Conservation (phyloP, 225 moss, liverwort and hornwort species). For the Straminergon stramineum region DNA sequence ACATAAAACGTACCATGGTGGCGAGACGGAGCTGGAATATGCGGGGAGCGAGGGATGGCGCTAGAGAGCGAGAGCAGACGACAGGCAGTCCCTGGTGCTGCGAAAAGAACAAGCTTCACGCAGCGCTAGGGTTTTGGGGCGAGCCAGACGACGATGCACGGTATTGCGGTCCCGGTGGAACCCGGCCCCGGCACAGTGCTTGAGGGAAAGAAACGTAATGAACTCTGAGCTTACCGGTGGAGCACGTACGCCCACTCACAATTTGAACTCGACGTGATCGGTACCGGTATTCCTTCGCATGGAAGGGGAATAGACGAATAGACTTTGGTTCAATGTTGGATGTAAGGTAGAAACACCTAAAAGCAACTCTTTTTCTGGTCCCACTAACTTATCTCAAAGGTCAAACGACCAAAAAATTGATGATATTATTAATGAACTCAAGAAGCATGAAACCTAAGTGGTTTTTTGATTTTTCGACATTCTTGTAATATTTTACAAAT, state of each 20-base stretch:
- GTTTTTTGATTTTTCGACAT: rapidly evolving
- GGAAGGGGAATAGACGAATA: background rate
- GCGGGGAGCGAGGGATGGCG: background rate
- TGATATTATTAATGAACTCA: background rate
- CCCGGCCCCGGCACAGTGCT: background rate
- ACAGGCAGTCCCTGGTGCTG: background rate
- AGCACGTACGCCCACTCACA: background rate
- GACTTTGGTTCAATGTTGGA: background rate
- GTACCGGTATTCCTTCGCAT: background rate
- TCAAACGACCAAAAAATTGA: background rate
- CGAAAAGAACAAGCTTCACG: background rate
- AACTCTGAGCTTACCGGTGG: background rate
- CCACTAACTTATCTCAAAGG: too few species aligned
- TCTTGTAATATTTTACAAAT: background rate
- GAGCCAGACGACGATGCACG: background rate
- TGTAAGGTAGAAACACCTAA: background rate
- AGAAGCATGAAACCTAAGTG: background rate
- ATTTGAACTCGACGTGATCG: background rate
- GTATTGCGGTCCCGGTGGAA: background rate
- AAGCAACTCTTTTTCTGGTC: background rate
- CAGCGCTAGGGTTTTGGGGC: background rate
- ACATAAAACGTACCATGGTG: background rate
- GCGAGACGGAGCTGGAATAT: background rate
- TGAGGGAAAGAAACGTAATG: too few species aligned
- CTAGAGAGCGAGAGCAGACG: background rate